Evolutionary conservation across 805 yeast species (phyloP).

Genomic region (Danielia reshetovae): DNA sequence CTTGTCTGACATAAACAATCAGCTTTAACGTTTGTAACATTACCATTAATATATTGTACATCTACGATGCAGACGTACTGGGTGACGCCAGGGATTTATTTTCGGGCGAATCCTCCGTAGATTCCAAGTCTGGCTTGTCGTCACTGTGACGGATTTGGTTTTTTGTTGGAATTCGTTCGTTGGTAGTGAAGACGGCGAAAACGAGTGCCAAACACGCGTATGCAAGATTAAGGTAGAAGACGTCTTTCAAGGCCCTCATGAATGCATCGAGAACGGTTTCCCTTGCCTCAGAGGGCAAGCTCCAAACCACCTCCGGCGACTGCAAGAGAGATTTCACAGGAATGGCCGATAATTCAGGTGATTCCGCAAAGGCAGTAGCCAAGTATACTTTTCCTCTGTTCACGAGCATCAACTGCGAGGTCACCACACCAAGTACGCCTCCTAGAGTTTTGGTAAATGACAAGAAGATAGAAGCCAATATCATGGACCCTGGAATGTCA

Average conservation of each 20-base stretch:
- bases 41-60: conserved; percentile 1
- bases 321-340: conserved; percentile 10
- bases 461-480: conserved; percentile 30
- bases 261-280: conserved; percentile 22
- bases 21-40: conserved; percentile 14
- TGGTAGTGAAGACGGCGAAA: conserved; percentile 13
- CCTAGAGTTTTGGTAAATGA: conserved; percentile 31
- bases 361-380: neutral
- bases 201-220: conserved; percentile 11
- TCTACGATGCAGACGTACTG: too few relatives aligned
- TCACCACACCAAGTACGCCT: conserved; percentile 28
- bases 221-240: conserved; percentile 15
- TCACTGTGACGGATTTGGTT: conserved; percentile 9
- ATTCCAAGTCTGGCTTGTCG: neutral
- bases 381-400: conserved; percentile 9
- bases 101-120: neutral
- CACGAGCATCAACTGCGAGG: conserved; percentile 29
- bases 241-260: conserved; percentile 15
- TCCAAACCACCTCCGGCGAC: conserved; percentile 26
- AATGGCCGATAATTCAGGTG: neutral
- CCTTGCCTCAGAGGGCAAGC: conserved; percentile 20
- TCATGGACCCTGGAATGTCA: conserved; percentile 32
- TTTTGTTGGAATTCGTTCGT: conserved; percentile 11
- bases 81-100: too few relatives aligned
- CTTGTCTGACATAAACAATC: conserved; percentile 46